These are phyloP conservation scores for Moesziomyces sp. DNA, from an alignment of 1,284 basidiomycete genomes.

Conservation along the genomic window DNA sequence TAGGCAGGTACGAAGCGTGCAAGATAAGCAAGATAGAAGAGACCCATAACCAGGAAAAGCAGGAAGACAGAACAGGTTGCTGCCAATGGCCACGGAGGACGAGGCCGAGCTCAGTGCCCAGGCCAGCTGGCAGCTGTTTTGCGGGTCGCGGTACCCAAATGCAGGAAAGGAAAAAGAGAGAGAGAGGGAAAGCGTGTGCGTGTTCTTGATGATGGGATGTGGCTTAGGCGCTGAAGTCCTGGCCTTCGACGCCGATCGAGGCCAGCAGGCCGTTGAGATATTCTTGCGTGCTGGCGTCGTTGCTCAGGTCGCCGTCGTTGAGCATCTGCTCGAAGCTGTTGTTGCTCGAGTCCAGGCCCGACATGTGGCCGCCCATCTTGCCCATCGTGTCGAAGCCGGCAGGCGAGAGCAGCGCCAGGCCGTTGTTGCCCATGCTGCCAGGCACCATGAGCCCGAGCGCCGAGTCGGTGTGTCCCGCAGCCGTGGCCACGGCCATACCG, in stretches of 20 bases:
- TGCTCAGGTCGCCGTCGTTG: slow-evolving; percentile 30
- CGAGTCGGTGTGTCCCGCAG: slow-evolving; percentile 14
- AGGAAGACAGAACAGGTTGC: background rate
- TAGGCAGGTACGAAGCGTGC: background rate
- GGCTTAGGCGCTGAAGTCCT: slow-evolving; percentile 15
- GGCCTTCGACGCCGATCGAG: slow-evolving; percentile 49
- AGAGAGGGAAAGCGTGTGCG: background rate
- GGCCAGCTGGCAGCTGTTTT: slow-evolving; percentile 5
- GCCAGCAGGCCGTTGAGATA: slow-evolving; percentile 44
- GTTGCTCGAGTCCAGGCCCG: slow-evolving; percentile 30
- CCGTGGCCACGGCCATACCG: slow-evolving; percentile 22
- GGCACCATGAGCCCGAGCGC: slow-evolving; percentile 37
- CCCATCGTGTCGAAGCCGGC: slow-evolving; percentile 24
- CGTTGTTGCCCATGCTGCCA: slow-evolving; percentile 9
- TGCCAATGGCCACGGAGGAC: slow-evolving; percentile 2
- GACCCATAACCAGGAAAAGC: background rate
- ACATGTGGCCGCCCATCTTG: slow-evolving; percentile 19
- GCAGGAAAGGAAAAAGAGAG: background rate
- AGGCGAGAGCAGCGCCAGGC: slow-evolving; percentile 31
- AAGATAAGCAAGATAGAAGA: background rate
- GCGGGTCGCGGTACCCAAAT: background rate
- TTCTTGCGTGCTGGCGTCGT: slow-evolving; percentile 42
- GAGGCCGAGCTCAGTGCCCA: background rate
- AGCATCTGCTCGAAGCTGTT: slow-evolving; percentile 47
- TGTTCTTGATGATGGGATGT: too few relatives aligned